Conservation (phyloP, 2,329 filamentous ascomycete species). For the Tetracladium maxilliforme region DNA sequence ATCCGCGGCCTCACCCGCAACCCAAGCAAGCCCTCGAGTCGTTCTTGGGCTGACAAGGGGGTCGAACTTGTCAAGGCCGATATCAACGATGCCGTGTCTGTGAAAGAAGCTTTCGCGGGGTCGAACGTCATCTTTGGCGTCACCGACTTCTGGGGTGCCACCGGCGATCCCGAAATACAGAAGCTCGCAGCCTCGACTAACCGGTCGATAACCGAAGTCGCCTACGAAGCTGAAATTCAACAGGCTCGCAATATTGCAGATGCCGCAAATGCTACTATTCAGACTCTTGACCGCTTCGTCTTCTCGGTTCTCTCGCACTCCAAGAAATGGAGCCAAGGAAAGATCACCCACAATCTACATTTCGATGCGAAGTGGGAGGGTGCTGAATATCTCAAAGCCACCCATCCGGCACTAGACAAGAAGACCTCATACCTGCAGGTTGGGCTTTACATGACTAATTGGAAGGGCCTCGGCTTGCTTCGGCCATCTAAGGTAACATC, state of each 20-base stretch:
- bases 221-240: constrained; percentile 30
- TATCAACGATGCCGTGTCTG: constrained; percentile 21
- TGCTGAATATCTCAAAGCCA: constrained; percentile 26
- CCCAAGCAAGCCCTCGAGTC: constrained; percentile 20
- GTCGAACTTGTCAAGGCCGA: constrained; percentile 28
- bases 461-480: constrained; percentile 28
- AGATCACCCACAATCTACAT: constrained; percentile 32
- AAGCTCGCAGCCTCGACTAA: constrained; percentile 19
- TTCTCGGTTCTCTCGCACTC: constrained; percentile 37
- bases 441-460: constrained; percentile 31
- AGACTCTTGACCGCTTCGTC: constrained; percentile 26
- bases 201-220: constrained; percentile 24
- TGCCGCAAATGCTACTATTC: constrained; percentile 26
- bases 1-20: constrained; percentile 34
- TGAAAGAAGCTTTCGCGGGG: constrained; percentile 24
- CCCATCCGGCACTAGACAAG: constrained; percentile 24
- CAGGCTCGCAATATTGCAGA: constrained; percentile 40
- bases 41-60: constrained; percentile 22
- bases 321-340: constrained; percentile 26
- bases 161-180: constrained; percentile 26
- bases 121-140: constrained; percentile 37
- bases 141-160: constrained; percentile 39
- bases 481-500: constrained; percentile 26
- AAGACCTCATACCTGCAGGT: constrained; percentile 37
- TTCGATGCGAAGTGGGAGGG: constrained; percentile 36